A percentile compares a stretch with the other conserved stretches of the same genome.
Conservation (phyloP, 202 grass and related monocot species). For the Zizania palustris region DNA sequence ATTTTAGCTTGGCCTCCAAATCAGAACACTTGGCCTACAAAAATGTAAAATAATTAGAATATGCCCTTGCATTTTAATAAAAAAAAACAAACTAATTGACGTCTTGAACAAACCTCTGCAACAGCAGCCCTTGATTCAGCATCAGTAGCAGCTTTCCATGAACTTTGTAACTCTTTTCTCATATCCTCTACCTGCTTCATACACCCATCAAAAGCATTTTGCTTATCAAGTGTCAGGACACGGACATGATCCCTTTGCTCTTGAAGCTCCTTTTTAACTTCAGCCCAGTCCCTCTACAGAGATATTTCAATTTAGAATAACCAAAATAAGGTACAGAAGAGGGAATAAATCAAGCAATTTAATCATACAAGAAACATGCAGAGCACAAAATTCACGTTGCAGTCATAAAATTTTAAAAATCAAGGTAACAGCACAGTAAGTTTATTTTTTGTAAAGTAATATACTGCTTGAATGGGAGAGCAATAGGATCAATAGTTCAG, state of each 20-base stretch:
- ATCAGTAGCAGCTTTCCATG: slow-evolving; percentile 68
- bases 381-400: not conserved
- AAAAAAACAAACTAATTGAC: slow-evolving; percentile 6
- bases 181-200: slow-evolving; percentile 87
- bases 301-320: slow-evolving; percentile 16
- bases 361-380: not conserved
- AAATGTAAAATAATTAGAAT: slow-evolving; percentile 24
- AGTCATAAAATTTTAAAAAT: not conserved
- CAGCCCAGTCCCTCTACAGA: slow-evolving; percentile 92
- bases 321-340: slow-evolving; percentile 16
- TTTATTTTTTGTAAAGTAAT: not conserved
- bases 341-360: slow-evolving; percentile 2
- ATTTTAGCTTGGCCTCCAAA: slow-evolving; percentile 62
- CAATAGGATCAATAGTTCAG: not conserved
- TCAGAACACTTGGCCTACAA: slow-evolving; percentile 76
- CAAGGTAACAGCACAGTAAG: not conserved
- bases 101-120: slow-evolving; percentile 63
- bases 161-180: slow-evolving; percentile 82
- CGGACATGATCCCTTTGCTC: slow-evolving; percentile 87
- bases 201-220: slow-evolving; percentile 64
- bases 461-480: not conserved
- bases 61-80: not conserved
- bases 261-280: slow-evolving; percentile 92
- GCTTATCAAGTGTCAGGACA: slow-evolving; percentile 71
- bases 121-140: slow-evolving; percentile 82